Base-by-base conservation (phyloP, 2,329 filamentous ascomycete species). In the Colletotrichum godetiae region DNA sequence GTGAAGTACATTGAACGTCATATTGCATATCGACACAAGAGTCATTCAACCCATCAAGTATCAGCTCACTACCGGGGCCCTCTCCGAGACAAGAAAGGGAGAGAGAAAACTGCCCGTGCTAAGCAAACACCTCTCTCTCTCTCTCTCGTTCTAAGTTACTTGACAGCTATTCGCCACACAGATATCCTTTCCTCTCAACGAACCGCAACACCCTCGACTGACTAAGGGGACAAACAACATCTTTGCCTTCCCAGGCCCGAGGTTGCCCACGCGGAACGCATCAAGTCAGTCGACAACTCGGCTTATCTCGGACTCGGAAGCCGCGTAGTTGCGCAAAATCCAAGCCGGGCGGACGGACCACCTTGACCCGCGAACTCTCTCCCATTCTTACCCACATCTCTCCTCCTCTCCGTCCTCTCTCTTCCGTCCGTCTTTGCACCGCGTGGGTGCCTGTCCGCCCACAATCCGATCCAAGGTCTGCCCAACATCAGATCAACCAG, bases 401-500 rank as follows among this genome's bases (percentile, higher is more conserved):
- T 53, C 49, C 22, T 15, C 10, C 52, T 15, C 52, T 11, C 52
- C 52, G 22, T 27, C 6, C 19, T 12, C 60, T 35, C 46, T 35
- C 46, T 22, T 33, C 46, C 46, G 29, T 35, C 46, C 42, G 19
- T 49, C 42, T 49, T 11, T 35, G n/a, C 55, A 42, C 19, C 27
- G 55, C 61, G 61, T 63, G 29, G 42, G 37, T 42, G 37, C 37
- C 15, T n/a, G 19, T n/a, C 60, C 31, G 42, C 62, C 62, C 55
- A 67, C 62, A 67, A 67, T 55, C 68, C 68, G 62, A 70, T 67
- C 62, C 49, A 24, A 42, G 11, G 42, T 49, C 42, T 19, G 42
- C 22, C 35, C 61, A 29, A 66, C 37, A 70, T 70, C 68, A 67
- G 68, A 70, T 70, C 62, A 37, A 37, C 53, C 19, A 22, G 19